phyloP scores from a whole-genome alignment of 2,329 filamentous ascomycete genomes.

The Penicillium thymicola region DNA sequence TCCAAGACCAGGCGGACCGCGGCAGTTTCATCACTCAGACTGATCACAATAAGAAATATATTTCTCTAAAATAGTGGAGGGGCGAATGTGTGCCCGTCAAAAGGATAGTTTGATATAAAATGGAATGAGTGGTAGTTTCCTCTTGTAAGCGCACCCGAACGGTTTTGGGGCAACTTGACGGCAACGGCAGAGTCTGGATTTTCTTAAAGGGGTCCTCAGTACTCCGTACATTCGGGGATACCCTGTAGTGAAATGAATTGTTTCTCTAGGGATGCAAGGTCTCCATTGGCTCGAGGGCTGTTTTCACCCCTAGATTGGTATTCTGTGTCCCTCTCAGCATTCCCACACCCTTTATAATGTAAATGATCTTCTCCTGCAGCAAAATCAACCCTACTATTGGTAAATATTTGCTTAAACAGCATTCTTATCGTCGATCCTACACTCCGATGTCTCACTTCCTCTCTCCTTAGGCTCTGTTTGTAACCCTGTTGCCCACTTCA shows the following conservation, averaged over 20 bases:
- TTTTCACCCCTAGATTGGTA: slow-evolving; percentile 19
- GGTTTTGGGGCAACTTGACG: neutral
- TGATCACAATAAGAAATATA: slow-evolving; percentile 4
- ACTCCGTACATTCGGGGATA: neutral
- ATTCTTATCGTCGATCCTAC: slow-evolving; percentile 6
- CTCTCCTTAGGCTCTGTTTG: slow-evolving; percentile 5
- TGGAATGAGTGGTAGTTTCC: slow-evolving; percentile 1
- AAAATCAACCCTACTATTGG: slow-evolving; percentile 9
- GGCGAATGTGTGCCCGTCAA: neutral
- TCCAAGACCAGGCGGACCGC: slow-evolving; percentile 17
- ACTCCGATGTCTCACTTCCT: neutral
- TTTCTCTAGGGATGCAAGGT: slow-evolving; percentile 2
- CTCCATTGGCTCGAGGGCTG: slow-evolving; percentile 1
- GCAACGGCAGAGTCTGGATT: neutral
- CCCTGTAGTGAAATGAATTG: neutral
- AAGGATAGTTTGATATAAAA: neutral
- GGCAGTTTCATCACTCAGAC: slow-evolving; percentile 17
- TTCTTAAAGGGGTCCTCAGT: neutral
- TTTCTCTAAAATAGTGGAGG: neutral
- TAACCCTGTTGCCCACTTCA: neutral
- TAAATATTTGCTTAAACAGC: neutral
- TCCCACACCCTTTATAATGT: slow-evolving; percentile 6
- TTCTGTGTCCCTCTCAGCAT: slow-evolving; percentile 12
- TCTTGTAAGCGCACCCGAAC: neutral
- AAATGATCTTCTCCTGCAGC: slow-evolving; percentile 8